phyloP scores from a whole-genome alignment of 129 eudicot genomes.

The Mikania micrantha region DNA sequence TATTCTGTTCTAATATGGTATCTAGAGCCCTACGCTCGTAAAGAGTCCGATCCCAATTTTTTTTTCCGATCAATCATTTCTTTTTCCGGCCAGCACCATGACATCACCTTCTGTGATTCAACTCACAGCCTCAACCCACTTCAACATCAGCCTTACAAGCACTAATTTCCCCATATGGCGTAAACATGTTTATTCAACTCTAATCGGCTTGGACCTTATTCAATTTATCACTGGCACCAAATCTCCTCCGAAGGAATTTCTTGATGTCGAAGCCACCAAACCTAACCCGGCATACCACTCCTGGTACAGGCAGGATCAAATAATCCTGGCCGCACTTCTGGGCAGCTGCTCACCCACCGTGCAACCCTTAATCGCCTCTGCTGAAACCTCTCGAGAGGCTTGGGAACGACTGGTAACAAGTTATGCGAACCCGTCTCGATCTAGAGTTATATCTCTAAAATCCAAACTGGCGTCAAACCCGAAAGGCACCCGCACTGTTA shows the following conservation, averaged over 20 bases:
- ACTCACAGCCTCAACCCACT: not conserved
- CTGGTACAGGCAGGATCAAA: not conserved
- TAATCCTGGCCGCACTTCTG: not conserved
- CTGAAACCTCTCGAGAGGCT: not conserved
- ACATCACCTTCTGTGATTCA: not conserved
- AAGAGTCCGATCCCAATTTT: no score
- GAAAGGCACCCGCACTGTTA: not conserved
- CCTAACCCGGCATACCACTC: not conserved
- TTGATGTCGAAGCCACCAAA: not conserved
- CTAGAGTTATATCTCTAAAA: not conserved
- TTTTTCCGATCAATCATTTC: no score
- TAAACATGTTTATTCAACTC: not conserved
- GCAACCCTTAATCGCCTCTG: not conserved
- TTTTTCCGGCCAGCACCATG: no score
- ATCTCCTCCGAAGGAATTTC: not conserved
- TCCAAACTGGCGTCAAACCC: not conserved
- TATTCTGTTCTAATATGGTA: no score
- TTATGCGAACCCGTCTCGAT: not conserved
- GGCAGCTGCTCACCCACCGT: not conserved
- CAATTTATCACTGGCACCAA: not conserved
- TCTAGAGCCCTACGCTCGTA: no score
- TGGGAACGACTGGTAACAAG: not conserved
- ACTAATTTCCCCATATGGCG: not conserved
- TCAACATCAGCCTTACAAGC: not conserved
- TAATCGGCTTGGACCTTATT: not conserved